Percentiles rank a stretch among this genome's conserved stretches.
phyloP scores from a whole-genome alignment of 148 eudicot genomes.

The Limonium bicolor region DNA sequence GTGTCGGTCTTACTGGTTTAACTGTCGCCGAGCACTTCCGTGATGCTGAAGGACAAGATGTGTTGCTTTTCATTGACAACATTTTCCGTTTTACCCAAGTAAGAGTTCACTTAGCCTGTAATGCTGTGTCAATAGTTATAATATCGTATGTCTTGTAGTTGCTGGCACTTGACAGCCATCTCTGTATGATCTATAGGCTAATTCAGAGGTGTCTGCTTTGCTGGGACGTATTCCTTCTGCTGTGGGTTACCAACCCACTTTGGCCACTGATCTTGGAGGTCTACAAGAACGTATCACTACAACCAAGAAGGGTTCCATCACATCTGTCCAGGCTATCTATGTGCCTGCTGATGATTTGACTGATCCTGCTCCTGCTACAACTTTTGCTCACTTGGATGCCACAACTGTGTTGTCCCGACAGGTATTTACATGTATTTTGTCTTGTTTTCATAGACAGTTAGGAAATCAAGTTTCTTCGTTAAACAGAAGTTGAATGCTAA shows the following conservation, averaged over 20 bases:
- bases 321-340: constrained; percentile 95
- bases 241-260: constrained; percentile 95
- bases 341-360: constrained; percentile 95
- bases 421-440: constrained; percentile 22
- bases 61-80: constrained; percentile 93
- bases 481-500: no score
- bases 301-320: constrained; percentile 92
- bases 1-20: constrained; percentile 95
- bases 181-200: constrained; percentile 43
- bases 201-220: constrained; percentile 99
- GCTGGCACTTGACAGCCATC: no score
- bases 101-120: no score
- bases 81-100: constrained; percentile 98
- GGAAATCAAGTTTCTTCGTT: no score
- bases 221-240: constrained; percentile 99
- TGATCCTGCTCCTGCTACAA: constrained; percentile 88
- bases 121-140: not conserved
- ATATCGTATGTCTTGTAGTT: no score
- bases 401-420: constrained; percentile 94
- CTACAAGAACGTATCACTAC: constrained; percentile 98
- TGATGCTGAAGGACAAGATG: constrained; percentile 98
- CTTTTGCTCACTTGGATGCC: constrained; percentile 99
- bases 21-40: constrained; percentile 85
- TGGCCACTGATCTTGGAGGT: constrained; percentile 98
- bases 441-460: no score